Conservation (phyloP, 1,284 basidiomycete genomes). For the Boletellus dicymbophilus region DNA sequence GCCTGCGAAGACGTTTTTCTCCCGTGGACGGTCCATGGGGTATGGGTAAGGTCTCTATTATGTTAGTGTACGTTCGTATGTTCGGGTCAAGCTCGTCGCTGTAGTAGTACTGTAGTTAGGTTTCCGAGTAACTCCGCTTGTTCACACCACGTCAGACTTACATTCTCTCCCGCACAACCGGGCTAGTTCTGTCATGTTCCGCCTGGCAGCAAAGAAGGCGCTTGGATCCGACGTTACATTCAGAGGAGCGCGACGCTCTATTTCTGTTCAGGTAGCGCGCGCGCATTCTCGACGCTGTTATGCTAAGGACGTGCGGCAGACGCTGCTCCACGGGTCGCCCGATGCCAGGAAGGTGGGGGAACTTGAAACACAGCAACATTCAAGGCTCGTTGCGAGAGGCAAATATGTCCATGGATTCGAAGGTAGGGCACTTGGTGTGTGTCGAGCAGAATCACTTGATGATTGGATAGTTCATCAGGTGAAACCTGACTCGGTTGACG, state of each 20-base stretch:
- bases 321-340: conserved; percentile 73
- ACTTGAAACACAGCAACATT: conserved; percentile 76
- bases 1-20: conserved; percentile 32
- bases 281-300: conserved; percentile 17
- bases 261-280: conserved; percentile 62
- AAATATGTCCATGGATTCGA: conserved; percentile 91
- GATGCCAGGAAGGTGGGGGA: conserved; percentile 85
- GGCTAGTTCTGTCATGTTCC: conserved; percentile 20
- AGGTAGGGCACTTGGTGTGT: conserved; percentile 48
- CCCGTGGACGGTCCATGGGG: conserved; percentile 48
- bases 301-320: conserved; percentile 38
- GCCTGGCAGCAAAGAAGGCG: conserved; percentile 29
- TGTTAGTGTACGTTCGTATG: conserved; percentile 3
- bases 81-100: not conserved
- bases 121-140: conserved; percentile 28
- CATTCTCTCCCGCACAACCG: not conserved
- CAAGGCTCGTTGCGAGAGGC: conserved; percentile 80
- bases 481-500: conserved; percentile 74
- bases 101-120: too few relatives aligned
- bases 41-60: conserved; percentile 40
- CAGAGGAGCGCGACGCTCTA: conserved; percentile 41
- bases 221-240: conserved; percentile 26
- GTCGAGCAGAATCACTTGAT: conserved; percentile 3
- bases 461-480: conserved; percentile 71
- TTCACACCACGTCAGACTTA: too few relatives aligned